Conservation (phyloP, 192 early-diverging fungal species). For the Backusella morwellensis region DNA sequence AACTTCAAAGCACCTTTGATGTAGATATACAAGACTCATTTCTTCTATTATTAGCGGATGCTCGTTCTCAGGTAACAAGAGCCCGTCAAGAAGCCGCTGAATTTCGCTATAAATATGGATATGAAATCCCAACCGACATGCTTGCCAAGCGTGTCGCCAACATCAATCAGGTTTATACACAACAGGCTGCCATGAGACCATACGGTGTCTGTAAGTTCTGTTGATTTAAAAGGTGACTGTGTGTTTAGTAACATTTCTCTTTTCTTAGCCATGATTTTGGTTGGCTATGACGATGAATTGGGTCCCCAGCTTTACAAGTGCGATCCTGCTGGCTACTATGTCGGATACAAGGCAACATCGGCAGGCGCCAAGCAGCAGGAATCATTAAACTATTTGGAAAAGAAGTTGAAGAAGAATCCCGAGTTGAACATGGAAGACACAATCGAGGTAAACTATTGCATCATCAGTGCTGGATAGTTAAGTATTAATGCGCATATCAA, state of each 20-base stretch:
- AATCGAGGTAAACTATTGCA: slow-evolving; percentile 67
- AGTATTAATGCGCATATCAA: background rate
- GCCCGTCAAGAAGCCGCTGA: slow-evolving; percentile 96
- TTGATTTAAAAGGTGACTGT: no score
- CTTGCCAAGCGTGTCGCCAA: slow-evolving; percentile 97
- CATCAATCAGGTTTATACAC: slow-evolving; percentile 99
- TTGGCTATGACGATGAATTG: slow-evolving; percentile 93
- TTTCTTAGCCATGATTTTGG: slow-evolving; percentile 88
- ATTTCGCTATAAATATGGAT: slow-evolving; percentile 98
- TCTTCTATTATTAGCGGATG: slow-evolving; percentile 65
- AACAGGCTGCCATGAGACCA: slow-evolving; percentile 98
- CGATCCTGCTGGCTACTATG: slow-evolving; percentile 98
- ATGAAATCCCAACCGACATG: slow-evolving; percentile 95
- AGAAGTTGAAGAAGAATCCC: slow-evolving; percentile 94
- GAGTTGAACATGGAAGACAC: slow-evolving; percentile 81
- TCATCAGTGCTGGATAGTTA: no score
- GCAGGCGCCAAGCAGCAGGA: slow-evolving; percentile 97
- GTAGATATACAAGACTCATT: background rate
- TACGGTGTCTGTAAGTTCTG: slow-evolving; percentile 84
- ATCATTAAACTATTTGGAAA: slow-evolving; percentile 94
- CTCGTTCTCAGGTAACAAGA: slow-evolving; percentile 87
- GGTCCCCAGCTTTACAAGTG: slow-evolving; percentile 98
- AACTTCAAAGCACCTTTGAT: background rate
- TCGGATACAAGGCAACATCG: slow-evolving; percentile 93
- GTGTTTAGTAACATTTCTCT: background rate